A percentile compares a stretch with the other conserved stretches of the same genome.
Evolutionary conservation across 805 yeast genomes (phyloP).

Genomic region (Wickerhamia fluorescens): DNA sequence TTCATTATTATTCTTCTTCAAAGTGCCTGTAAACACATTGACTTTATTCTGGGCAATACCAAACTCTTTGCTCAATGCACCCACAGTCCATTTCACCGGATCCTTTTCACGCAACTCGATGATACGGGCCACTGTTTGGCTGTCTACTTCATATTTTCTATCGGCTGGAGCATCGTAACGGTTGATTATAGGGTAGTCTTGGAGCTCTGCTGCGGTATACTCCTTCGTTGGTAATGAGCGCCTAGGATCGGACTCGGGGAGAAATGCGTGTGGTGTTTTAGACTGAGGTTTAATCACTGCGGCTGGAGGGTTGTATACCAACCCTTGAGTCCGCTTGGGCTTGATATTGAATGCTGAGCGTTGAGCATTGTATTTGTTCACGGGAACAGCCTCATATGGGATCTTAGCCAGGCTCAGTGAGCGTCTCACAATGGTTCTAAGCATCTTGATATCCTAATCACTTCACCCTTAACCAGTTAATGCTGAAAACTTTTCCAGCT

Average conservation of each 20-base stretch:
- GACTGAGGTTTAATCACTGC: constrained; percentile 33
- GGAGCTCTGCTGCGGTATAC: constrained; percentile 27
- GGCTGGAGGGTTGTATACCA: constrained; percentile 60
- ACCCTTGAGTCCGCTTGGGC: constrained; percentile 48
- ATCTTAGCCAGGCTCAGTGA: constrained; percentile 9
- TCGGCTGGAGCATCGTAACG: constrained; percentile 26
- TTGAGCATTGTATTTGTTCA: constrained; percentile 48
- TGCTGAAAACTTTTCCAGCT: too few relatives aligned
- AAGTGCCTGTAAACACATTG: constrained; percentile 37
- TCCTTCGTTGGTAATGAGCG: constrained; percentile 26
- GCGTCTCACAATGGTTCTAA: constrained; percentile 5
- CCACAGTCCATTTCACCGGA: constrained; percentile 59
- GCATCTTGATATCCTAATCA: too few relatives aligned
- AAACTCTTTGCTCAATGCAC: constrained; percentile 54
- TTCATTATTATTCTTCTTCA: constrained; percentile 25
- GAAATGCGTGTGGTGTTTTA: constrained; percentile 62
- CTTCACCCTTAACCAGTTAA: too few relatives aligned
- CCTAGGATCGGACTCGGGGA: constrained; percentile 59
- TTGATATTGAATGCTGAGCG: constrained; percentile 64
- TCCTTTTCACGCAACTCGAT: constrained; percentile 45
- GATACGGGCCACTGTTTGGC: constrained; percentile 52
- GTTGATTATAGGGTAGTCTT: constrained; percentile 35
- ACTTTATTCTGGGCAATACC: constrained; percentile 37
- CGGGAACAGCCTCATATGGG: constrained; percentile 38
- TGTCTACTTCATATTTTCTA: constrained; percentile 49